A percentile compares a stretch with the other conserved stretches of the same genome.
Evolutionary conservation across 2,329 filamentous ascomycete species (phyloP).

Genomic region (Cucurbitaria berberidis): DNA sequence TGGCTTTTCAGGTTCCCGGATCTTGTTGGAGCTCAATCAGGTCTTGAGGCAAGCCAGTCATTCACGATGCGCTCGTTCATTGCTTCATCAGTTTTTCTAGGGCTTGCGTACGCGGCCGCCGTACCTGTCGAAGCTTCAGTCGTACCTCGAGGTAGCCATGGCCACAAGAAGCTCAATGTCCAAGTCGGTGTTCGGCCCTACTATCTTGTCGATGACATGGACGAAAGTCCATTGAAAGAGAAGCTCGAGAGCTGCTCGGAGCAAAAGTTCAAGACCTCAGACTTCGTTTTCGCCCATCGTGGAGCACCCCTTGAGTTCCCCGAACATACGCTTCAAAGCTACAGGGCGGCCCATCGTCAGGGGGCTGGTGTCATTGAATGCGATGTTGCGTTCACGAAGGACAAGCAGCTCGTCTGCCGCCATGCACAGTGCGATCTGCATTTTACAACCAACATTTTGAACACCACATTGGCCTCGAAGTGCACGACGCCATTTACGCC

Average conservation of each 20-base stretch:
- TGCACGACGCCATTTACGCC: constrained; percentile 47
- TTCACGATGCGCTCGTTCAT: constrained; percentile 38
- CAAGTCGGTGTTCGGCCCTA: constrained; percentile 47
- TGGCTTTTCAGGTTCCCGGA: constrained; percentile 16
- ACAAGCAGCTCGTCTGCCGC: constrained; percentile 48
- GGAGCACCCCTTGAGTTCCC: constrained; percentile 47
- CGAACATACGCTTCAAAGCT: constrained; percentile 42
- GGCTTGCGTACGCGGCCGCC: constrained; percentile 38
- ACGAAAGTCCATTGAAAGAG: constrained; percentile 44
- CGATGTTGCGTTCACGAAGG: constrained; percentile 48
- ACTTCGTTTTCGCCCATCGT: constrained; percentile 47
- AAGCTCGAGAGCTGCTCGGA: constrained; percentile 48
- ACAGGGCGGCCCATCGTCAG: constrained; percentile 42
- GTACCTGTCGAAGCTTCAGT: constrained; percentile 36
- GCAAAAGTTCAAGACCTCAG: constrained; percentile 41
- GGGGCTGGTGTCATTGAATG: constrained; percentile 49
- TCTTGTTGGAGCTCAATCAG: constrained; percentile 1
- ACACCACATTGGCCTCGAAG: constrained; percentile 44
- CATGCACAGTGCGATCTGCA: constrained; percentile 49
- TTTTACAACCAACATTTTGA: constrained; percentile 48
- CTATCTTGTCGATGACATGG: constrained; percentile 48
- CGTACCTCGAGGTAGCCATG: constrained; percentile 24
- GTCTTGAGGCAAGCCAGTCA: constrained; percentile 4
- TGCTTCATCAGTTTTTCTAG: constrained; percentile 33
- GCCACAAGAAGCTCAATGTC: constrained; percentile 37